Evolutionary conservation across 768 basidiomycete genomes (phyloP).

Genomic region (Amanita fuliginea): DNA sequence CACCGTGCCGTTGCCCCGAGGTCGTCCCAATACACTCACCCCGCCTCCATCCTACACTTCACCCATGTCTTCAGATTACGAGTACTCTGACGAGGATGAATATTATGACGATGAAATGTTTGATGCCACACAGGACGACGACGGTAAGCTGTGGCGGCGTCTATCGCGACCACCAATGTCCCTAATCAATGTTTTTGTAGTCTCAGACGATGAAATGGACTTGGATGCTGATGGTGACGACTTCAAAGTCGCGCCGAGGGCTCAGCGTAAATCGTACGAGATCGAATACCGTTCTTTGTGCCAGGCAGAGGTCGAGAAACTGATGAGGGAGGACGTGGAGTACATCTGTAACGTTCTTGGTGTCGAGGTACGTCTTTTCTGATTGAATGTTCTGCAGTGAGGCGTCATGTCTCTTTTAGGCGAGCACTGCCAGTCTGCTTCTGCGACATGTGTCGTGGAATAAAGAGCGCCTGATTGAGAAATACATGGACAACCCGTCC

Average conservation of each 20-base stretch:
- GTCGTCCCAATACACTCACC: background rate
- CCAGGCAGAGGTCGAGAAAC: conserved; percentile 61
- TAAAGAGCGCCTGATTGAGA: conserved; percentile 90
- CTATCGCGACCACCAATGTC: background rate
- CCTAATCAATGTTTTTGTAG: conserved; percentile 10
- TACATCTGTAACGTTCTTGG: conserved; percentile 83
- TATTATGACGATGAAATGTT: conserved; percentile 67
- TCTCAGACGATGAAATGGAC: conserved; percentile 53
- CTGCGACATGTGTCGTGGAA: conserved; percentile 88
- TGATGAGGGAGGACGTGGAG: conserved; percentile 73
- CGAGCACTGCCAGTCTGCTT: conserved; percentile 61
- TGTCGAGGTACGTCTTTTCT: conserved; percentile 58
- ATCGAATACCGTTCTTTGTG: conserved; percentile 74
- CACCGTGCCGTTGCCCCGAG: conserved; percentile 11
- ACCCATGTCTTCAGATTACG: conserved; percentile 50
- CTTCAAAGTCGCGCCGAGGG: conserved; percentile 45
- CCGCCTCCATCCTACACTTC: background rate
- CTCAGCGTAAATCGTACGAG: conserved; percentile 65
- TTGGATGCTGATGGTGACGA: conserved; percentile 58
- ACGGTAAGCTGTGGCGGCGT: conserved; percentile 19
- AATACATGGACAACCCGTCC: conserved; percentile 89
- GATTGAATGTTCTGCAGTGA: background rate
- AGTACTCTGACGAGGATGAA: conserved; percentile 54
- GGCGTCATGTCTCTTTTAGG: conserved; percentile 24
- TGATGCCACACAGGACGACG: conserved; percentile 51